phyloP scores from a whole-genome alignment of 2,329 filamentous ascomycete genomes.

The Cladosporium sp. region DNA sequence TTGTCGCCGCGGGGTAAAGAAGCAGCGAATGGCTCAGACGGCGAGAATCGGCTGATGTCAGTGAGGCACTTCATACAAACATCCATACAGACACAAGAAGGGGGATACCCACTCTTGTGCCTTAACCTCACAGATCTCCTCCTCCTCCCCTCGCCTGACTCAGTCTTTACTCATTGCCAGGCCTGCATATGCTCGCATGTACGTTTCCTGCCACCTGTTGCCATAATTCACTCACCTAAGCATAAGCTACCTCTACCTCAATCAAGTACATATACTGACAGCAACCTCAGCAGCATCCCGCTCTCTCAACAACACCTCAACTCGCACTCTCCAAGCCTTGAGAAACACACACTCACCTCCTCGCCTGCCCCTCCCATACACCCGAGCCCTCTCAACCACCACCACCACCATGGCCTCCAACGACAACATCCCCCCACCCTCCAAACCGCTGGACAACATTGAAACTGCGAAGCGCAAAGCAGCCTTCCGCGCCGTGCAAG shows the following conservation, averaged over 20 bases:
- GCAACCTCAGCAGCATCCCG: not conserved
- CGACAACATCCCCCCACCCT: conserved; percentile 11
- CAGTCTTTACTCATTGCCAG: conserved; percentile 2
- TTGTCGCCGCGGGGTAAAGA: not conserved
- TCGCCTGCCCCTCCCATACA: not conserved
- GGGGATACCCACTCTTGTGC: too few species aligned
- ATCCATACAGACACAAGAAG: too few species aligned
- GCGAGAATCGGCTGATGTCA: too few species aligned
- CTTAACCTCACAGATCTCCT: too few species aligned
- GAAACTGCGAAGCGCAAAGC: conserved; percentile 73
- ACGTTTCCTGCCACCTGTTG: not conserved
- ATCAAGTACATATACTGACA: not conserved
- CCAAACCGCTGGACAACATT: conserved; percentile 33
- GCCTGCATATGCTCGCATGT: conserved; percentile 2
- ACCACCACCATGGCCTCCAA: not conserved
- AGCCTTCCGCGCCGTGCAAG: conserved; percentile 67
- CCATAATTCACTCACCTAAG: too few species aligned
- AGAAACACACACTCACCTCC: not conserved
- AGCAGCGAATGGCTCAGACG: too few species aligned
- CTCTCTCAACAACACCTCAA: not conserved
- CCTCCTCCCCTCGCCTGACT: not conserved
- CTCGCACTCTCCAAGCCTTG: not conserved
- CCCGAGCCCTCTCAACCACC: conserved; percentile 1
- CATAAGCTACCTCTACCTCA: too few species aligned
- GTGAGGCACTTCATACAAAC: too few species aligned